phyloP scores from a whole-genome alignment of 169 alveolate genomes.

The Pseudocohnilembus persalinus region DNA sequence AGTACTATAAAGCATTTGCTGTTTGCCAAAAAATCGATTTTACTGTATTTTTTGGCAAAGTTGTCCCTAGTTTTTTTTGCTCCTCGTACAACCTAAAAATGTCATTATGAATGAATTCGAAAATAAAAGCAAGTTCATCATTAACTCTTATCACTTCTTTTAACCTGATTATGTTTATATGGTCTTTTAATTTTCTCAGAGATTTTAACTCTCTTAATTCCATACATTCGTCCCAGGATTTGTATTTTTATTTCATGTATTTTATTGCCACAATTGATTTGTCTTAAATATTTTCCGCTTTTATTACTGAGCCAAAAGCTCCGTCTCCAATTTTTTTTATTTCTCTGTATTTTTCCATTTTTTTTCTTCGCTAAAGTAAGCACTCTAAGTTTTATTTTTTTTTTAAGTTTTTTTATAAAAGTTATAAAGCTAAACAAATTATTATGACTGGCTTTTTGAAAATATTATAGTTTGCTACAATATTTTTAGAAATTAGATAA shows the following conservation, averaged over 20 bases:
- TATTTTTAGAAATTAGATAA: no score
- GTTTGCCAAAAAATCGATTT: constrained; percentile 67
- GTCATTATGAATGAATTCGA: constrained; percentile 81
- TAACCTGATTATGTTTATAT: constrained; percentile 80
- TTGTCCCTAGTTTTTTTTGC: constrained; percentile 53
- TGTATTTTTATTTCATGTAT: constrained; percentile 81
- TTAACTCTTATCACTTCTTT: constrained; percentile 81
- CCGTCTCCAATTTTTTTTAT: constrained; percentile 87
- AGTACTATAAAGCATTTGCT: constrained; percentile 74
- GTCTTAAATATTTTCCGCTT: constrained; percentile 74
- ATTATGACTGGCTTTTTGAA: no score
- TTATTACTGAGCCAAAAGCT: constrained; percentile 85
- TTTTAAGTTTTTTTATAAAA: no score
- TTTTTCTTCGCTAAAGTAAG: no score
- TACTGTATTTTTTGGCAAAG: constrained; percentile 57
- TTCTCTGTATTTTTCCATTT: constrained; percentile 75
- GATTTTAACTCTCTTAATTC: constrained; percentile 81
- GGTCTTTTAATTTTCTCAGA: constrained; percentile 71
- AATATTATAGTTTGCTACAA: not conserved
- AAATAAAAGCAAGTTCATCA: constrained; percentile 77
- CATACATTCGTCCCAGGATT: constrained; percentile 84
- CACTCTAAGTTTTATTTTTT: no score
- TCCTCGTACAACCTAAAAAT: constrained; percentile 79
- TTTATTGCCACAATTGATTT: constrained; percentile 87
- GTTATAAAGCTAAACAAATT: no score